Base-by-base conservation (phyloP, 176 grass and related monocot genomes). In the Avena insularis region DNA sequence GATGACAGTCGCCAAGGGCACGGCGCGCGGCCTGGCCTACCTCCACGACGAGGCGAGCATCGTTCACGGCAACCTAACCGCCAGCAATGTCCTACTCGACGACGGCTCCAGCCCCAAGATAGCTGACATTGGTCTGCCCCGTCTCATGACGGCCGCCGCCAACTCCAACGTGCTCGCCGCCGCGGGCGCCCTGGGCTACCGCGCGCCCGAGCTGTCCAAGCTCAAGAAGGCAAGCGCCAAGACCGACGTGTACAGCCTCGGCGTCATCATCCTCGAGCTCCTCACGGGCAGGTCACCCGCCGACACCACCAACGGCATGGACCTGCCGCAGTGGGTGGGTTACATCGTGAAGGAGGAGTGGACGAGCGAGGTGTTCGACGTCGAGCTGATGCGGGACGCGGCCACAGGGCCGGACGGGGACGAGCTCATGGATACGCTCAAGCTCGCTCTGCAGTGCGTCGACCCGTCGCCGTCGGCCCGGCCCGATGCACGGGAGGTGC, bases 361-460 rank as follows among this genome's bases (percentile, higher is more conserved):
- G 95, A 93, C 95, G 1, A 95, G 92, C 72, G 93, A 98, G 87
- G 93, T 98, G 87, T 98, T 98, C 66, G 95, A 98, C 77, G 81
- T 90, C 2, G 95, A 98, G 83, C 87, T 98, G 0, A 95, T 92
- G 91, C 90, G 89, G 19, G 95, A 95, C 61, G 89, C 93, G 1
- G 64, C 84, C 13, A 49, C 56, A 0, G 92, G 85, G 0, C 7
- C 82, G 0, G 87, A 78, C 0, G 95, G 88, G 5, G 95, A 98
- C 55, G 95, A 98, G 85, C 82, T 98, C 67, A 84, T 98, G 82
- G 94, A 92, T 71, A 90, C 91, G 79, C 90, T 98, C 15, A 95
- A 95, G 88, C 89, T 98, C 9, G 95, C 95, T 1, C 86, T 95
- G 84, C 91, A 95, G 78, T 98, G 93, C 79, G 95, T 98, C 5